Evolutionary conservation across 495 filamentous ascomycete genomes (phyloP).

Genomic region (Hapsidospora chrysogenum): DNA sequence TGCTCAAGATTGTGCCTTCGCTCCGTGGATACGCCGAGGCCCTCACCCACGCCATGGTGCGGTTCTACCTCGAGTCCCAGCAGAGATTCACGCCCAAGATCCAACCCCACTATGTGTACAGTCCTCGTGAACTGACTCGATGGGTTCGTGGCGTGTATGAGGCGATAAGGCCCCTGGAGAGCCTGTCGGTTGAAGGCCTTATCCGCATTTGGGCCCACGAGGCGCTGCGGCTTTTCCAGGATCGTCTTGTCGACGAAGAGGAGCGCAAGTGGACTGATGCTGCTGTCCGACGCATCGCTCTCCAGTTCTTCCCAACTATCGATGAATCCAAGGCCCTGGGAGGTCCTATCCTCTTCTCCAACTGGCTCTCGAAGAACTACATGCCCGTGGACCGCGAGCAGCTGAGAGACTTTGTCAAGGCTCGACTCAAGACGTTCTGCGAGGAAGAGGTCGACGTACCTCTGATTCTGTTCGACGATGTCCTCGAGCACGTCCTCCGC

Average conservation of each 20-base stretch:
- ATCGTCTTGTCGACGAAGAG: conserved; percentile 84
- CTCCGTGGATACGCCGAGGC: conserved; percentile 89
- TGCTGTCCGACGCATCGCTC: conserved; percentile 62
- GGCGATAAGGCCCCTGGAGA: conserved; percentile 83
- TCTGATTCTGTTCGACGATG: conserved; percentile 94
- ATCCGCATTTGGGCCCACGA: conserved; percentile 98
- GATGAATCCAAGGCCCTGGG: conserved; percentile 78
- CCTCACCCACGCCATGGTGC: conserved; percentile 95
- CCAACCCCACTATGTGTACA: conserved; percentile 98
- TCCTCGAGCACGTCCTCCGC: conserved; percentile 89
- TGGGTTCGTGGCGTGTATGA: conserved; percentile 98
- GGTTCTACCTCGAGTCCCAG: conserved; percentile 89
- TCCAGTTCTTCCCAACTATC: conserved; percentile 86
- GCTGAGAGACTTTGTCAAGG: conserved; percentile 92
- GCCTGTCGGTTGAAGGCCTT: conserved; percentile 71
- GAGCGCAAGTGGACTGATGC: conserved; percentile 92
- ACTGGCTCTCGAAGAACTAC: conserved; percentile 99
- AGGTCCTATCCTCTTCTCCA: conserved; percentile 91
- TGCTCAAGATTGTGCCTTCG: conserved; percentile 90
- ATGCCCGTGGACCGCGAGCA: conserved; percentile 89
- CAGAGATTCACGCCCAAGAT: conserved; percentile 85
- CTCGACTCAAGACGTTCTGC: conserved; percentile 92
- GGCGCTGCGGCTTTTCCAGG: conserved; percentile 87
- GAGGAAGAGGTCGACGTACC: conserved; percentile 99
- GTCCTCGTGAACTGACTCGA: conserved; percentile 88